phyloP scores from a whole-genome alignment of 2,329 filamentous ascomycete genomes.

The Ascochyta lentis region DNA sequence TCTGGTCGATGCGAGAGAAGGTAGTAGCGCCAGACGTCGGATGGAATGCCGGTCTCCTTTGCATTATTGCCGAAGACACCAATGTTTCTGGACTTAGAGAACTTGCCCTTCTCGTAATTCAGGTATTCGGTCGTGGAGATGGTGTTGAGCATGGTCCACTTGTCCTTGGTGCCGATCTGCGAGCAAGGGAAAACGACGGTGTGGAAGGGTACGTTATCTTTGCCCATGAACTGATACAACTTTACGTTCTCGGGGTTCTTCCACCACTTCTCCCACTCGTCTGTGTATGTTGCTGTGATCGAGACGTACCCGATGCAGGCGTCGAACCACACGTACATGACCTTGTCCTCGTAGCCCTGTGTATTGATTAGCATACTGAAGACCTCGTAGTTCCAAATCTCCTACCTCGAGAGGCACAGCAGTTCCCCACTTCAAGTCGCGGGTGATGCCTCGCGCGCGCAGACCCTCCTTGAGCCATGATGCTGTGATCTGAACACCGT shows the following conservation, averaged over 20 bases:
- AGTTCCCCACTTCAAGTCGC: slow-evolving; percentile 90
- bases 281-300: slow-evolving; percentile 88
- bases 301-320: slow-evolving; percentile 95
- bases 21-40: slow-evolving; percentile 94
- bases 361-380: slow-evolving; percentile 12
- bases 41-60: slow-evolving; percentile 80
- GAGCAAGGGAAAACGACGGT: slow-evolving; percentile 90
- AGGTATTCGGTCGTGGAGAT: slow-evolving; percentile 82
- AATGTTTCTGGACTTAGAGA: slow-evolving; percentile 87
- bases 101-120: slow-evolving; percentile 66
- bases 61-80: slow-evolving; percentile 93
- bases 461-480: slow-evolving; percentile 85
- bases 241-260: slow-evolving; percentile 85
- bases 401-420: slow-evolving; percentile 60
- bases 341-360: slow-evolving; percentile 72
- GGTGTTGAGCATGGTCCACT: slow-evolving; percentile 89
- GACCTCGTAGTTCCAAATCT: neutral
- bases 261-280: slow-evolving; percentile 95
- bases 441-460: slow-evolving; percentile 85
- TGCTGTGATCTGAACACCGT: slow-evolving; percentile 77
- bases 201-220: slow-evolving; percentile 88
- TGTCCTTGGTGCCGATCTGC: slow-evolving; percentile 81
- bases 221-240: slow-evolving; percentile 92
- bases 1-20: slow-evolving; percentile 85
- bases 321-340: slow-evolving; percentile 94